Evolutionary conservation across 2,329 filamentous ascomycete species (phyloP).

Genomic region (Pseudocercospora vitis): DNA sequence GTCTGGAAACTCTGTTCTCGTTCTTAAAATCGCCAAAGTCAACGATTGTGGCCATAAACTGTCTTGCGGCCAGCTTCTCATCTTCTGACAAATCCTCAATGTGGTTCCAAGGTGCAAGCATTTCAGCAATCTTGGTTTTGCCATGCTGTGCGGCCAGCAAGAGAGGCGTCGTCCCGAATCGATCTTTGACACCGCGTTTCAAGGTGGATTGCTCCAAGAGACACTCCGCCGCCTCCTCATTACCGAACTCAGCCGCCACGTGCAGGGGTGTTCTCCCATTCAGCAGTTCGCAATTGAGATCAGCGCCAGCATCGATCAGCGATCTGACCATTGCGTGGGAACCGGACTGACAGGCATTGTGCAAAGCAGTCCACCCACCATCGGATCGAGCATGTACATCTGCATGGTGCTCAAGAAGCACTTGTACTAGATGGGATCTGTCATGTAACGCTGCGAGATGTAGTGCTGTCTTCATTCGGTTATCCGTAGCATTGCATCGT

Average conservation of each 20-base stretch:
- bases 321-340: conserved; percentile 23
- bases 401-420: conserved; percentile 90
- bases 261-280: conserved; percentile 33
- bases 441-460: conserved; percentile 27
- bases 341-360: conserved; percentile 44
- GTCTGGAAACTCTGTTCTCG: conserved; percentile 29
- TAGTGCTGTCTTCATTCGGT: conserved; percentile 27
- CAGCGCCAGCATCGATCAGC: conserved; percentile 28
- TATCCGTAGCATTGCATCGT: conserved; percentile 25
- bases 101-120: conserved; percentile 45
- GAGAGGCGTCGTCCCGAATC: conserved; percentile 47
- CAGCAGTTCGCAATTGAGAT: conserved; percentile 30
- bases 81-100: conserved; percentile 25
- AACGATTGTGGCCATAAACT: conserved; percentile 27
- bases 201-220: conserved; percentile 32
- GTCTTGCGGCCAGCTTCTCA: conserved; percentile 26
- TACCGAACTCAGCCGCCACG: conserved; percentile 32
- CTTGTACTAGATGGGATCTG: conserved; percentile 59
- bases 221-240: conserved; percentile 25
- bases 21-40: conserved; percentile 32
- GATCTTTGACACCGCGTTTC: conserved; percentile 42
- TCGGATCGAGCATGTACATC: conserved; percentile 87
- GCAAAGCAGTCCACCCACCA: conserved; percentile 86
- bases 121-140: conserved; percentile 43
- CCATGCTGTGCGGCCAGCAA: conserved; percentile 44